Base-by-base conservation (phyloP, 768 basidiomycete genomes). In the Stropharia rugosoannulata region DNA sequence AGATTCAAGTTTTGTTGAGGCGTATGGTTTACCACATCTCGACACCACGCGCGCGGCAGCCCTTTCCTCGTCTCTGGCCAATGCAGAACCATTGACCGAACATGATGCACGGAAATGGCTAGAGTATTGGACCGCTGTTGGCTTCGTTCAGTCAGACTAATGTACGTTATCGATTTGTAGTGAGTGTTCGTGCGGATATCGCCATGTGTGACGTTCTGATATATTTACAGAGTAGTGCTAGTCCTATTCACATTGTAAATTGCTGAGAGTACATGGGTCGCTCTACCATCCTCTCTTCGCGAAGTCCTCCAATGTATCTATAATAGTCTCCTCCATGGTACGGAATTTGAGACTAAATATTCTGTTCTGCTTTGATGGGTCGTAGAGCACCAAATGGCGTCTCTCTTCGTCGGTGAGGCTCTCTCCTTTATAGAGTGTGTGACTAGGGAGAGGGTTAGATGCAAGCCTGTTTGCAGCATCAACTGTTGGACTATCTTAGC, bases 331-430 rank as follows among this genome's bases (percentile, higher is more conserved):
- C 45, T 63, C 67, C 45, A 61, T 67, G 1, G 68, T 66, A 32
- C 63, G 62, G 50, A 68, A 73, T 47, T 64, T 65, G 38, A 75
- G 62, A 0, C 69, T 70, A 2, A 75, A 61, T 19, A 75, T 64
- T 19, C 55, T 56, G 12, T 59, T 59, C 38, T 64, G 64, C 62
- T 73, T 73, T 16, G 46, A 55, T 0, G 65, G 64, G 36, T 72
- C 65, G 46, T 68, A 72, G 9, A 49, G 46, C 32, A 69, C 59
- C 3, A 59, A 52, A 43, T 66, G 59, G 16, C 52, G 44, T 10
- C 48, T 59, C 48, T 65, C 57, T 8, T 27, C 45, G 12, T 54
- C 25, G 12, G 51, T 49, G 11, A 60, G 52, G 8, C 59, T 72
- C 1, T 75, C 66, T 1, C 70, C 70, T 46, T 58, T 64, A 0